Conservation (phyloP, 768 basidiomycete genomes). For the Leccinum broughii region DNA sequence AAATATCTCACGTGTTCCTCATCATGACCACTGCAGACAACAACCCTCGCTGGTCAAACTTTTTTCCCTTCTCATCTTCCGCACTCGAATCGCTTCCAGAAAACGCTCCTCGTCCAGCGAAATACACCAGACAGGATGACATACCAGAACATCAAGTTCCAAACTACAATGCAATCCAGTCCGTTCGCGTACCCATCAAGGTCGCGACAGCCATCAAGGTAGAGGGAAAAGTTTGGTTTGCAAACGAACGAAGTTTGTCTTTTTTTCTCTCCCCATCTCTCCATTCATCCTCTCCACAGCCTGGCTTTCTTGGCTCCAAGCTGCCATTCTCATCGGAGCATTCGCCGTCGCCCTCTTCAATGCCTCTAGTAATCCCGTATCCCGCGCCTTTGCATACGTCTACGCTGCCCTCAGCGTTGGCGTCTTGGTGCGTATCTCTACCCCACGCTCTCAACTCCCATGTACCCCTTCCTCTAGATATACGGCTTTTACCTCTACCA, state of each 20-base stretch:
- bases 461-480: conserved; percentile 42
- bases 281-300: conserved; percentile 45
- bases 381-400: conserved; percentile 74
- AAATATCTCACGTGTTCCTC: conserved; percentile 6
- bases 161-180: conserved; percentile 76
- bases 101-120: conserved; percentile 35
- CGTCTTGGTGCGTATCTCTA: conserved; percentile 48
- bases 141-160: conserved; percentile 51
- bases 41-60: conserved; percentile 46
- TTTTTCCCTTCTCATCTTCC: conserved; percentile 69
- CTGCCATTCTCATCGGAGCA: conserved; percentile 79
- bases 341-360: conserved; percentile 90
- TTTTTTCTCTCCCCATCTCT: not conserved
- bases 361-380: conserved; percentile 63
- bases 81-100: conserved; percentile 55
- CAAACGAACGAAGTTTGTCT: conserved; percentile 83
- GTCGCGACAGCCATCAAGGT: conserved; percentile 80
- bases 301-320: conserved; percentile 92
- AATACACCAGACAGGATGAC: conserved; percentile 70
- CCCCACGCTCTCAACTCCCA: not conserved
- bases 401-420: conserved; percentile 81
- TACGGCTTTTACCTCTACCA: conserved; percentile 91
- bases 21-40: conserved; percentile 15
- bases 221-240: conserved; percentile 97
- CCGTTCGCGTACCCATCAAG: conserved; percentile 78